Percentiles rank a stretch among this genome's conserved stretches.
These are phyloP conservation scores for Hericium rajendrae DNA, from an alignment of 768 basidiomycete species.

Conservation along the genomic window DNA sequence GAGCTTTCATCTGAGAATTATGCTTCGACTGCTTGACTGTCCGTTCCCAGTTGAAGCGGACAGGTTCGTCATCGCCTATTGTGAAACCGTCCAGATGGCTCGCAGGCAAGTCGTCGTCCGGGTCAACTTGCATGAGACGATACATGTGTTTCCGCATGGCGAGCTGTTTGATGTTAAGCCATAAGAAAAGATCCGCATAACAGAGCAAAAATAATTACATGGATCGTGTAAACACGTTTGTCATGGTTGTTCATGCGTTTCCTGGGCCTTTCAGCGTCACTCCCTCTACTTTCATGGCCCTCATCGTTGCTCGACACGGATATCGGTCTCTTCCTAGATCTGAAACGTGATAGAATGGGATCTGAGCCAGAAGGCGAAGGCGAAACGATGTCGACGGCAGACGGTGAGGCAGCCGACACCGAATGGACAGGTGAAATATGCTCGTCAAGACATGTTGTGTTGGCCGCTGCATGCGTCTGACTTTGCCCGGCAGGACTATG, in stretches of 20 bases:
- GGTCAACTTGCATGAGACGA: conserved; percentile 44
- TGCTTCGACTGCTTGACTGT: conserved; percentile 68
- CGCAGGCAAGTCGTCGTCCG: conserved; percentile 50
- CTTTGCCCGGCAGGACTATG: no score
- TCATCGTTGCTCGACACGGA: background rate
- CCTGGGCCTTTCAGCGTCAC: conserved; percentile 25
- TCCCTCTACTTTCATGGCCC: conserved; percentile 20
- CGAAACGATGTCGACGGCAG: no score
- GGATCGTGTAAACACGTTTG: conserved; percentile 54
- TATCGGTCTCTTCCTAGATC: conserved; percentile 12
- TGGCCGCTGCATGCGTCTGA: no score
- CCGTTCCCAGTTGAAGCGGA: conserved; percentile 76
- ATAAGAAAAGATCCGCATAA: no score
- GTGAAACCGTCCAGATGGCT: conserved; percentile 46
- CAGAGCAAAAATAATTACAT: conserved; percentile 29
- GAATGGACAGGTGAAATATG: no score
- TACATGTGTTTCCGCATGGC: conserved; percentile 64
- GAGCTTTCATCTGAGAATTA: conserved; percentile 61
- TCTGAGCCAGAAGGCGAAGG: no score
- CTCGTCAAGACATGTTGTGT: no score
- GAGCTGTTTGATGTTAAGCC: conserved; percentile 31
- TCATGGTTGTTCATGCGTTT: conserved; percentile 55
- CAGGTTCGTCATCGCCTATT: conserved; percentile 37
- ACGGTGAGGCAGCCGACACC: no score
- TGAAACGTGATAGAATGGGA: no score